A percentile compares a stretch with the other conserved stretches of the same genome.
Evolutionary conservation across 805 yeast genomes (phyloP).

Genomic region (Yarrowia sp.): DNA sequence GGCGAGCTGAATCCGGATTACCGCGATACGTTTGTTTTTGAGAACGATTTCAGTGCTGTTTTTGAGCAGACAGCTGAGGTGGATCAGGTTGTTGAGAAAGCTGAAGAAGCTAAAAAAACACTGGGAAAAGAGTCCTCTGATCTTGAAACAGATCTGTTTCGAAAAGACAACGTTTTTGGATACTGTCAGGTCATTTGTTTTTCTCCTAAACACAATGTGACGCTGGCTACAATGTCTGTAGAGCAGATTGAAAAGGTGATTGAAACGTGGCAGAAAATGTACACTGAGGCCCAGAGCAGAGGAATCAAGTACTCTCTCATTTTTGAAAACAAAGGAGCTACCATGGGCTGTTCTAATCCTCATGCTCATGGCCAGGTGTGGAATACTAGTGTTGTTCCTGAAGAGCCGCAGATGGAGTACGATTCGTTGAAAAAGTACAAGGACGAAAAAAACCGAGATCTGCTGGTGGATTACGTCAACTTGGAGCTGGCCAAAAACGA

Average conservation of each 20-base stretch:
- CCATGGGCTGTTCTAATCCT: conserved; percentile 80
- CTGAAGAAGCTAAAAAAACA: too few species aligned
- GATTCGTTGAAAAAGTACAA: conserved; percentile 49
- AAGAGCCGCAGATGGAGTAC: conserved; percentile 61
- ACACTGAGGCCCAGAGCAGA: conserved; percentile 43
- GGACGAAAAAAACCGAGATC: conserved; percentile 43
- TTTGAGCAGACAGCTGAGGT: conserved; percentile 34
- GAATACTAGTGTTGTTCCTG: conserved; percentile 63
- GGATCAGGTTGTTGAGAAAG: background rate
- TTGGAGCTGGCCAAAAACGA: conserved; percentile 45
- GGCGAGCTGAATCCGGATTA: conserved; percentile 59
- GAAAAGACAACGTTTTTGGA: conserved; percentile 59
- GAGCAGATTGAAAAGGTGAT: conserved; percentile 49
- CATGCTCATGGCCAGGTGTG: conserved; percentile 85
- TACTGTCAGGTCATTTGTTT: conserved; percentile 70
- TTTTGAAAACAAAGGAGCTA: conserved; percentile 73
- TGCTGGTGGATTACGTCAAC: conserved; percentile 60
- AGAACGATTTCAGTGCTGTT: conserved; percentile 71
- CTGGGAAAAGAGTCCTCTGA: conserved; percentile 29
- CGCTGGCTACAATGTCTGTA: conserved; percentile 57
- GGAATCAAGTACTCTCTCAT: conserved; percentile 59
- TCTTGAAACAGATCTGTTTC: conserved; percentile 47
- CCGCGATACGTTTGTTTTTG: conserved; percentile 55
- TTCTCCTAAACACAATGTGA: conserved; percentile 63
- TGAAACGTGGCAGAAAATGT: conserved; percentile 57